Conservation (phyloP, 2,329 filamentous ascomycete genomes). For the Phaeosphaeria sp. region DNA sequence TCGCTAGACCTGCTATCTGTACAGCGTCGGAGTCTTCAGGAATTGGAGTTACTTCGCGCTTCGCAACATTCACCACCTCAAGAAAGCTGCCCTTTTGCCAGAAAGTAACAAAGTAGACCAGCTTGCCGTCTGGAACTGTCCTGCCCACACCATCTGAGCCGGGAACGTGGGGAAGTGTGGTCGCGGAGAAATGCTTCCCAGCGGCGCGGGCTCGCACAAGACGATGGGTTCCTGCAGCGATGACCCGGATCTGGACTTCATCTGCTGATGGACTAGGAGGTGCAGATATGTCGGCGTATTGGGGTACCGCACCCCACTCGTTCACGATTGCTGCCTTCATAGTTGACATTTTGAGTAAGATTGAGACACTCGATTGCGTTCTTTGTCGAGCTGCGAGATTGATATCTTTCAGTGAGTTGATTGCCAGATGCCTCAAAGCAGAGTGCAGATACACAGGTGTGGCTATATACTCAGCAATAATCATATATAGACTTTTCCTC, state of each 20-base stretch:
- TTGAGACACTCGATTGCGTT: not conserved
- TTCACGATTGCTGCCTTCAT: not conserved
- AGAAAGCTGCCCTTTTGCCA: not conserved
- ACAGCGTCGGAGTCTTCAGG: not conserved
- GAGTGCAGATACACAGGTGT: not conserved
- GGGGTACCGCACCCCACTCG: not conserved
- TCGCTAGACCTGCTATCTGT: not conserved
- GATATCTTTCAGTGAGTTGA: not conserved
- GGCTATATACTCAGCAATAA: not conserved
- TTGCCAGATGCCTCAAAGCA: not conserved
- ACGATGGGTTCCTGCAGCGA: not conserved
- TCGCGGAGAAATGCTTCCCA: not conserved
- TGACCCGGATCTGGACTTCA: not conserved
- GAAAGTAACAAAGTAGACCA: not conserved
- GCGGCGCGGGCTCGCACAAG: not conserved
- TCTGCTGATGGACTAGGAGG: not conserved
- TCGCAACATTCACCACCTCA: not conserved
- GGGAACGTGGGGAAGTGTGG: not conserved
- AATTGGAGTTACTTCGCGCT: not conserved
- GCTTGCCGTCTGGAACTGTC: not conserved
- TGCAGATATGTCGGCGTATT: not conserved
- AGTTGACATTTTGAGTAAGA: not conserved
- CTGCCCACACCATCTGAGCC: not conserved
- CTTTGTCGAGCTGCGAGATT: not conserved
- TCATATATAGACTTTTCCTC: not conserved